Conservation (phyloP, 176 grass and related monocot genomes). For the Phyllostachys edulis region DNA sequence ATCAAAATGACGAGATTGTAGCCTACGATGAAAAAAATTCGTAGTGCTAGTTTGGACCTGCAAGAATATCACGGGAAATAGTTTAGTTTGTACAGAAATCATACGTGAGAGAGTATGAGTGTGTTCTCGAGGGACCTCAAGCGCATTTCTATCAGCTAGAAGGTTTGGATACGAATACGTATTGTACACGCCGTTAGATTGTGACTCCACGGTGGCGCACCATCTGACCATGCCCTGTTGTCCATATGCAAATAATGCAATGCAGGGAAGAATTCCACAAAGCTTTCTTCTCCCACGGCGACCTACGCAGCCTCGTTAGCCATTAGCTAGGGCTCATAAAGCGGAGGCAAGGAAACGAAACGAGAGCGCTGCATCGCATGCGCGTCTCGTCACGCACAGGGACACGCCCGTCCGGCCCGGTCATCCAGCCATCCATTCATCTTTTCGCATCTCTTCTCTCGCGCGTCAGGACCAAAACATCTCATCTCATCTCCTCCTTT, state of each 20-base stretch:
- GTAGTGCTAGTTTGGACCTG: neutral
- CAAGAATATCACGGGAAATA: too few relatives aligned
- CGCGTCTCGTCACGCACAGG: neutral
- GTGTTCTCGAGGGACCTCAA: too few relatives aligned
- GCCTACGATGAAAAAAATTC: neutral
- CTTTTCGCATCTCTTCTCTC: neutral
- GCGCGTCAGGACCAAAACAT: neutral
- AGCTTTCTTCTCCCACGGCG: neutral
- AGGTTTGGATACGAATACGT: neutral
- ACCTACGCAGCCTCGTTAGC: neutral
- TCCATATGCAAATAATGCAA: neutral
- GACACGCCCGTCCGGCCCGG: slow-evolving; percentile 21
- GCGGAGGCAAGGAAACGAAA: neutral
- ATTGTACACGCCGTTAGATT: neutral
- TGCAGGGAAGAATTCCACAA: neutral
- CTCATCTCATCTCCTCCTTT: neutral
- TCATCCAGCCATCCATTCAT: neutral
- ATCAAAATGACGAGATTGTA: neutral
- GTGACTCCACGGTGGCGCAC: neutral
- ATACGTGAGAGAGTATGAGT: too few relatives aligned
- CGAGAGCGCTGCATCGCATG: neutral
- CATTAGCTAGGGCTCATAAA: neutral
- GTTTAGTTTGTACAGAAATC: too few relatives aligned
- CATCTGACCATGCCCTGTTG: neutral
- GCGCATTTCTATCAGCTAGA: too few relatives aligned